Evolutionary conservation across 169 alveolate genomes (phyloP), one percentile per base, ranked within the genome.

Genomic region (Plasmodium berghei): DNA sequence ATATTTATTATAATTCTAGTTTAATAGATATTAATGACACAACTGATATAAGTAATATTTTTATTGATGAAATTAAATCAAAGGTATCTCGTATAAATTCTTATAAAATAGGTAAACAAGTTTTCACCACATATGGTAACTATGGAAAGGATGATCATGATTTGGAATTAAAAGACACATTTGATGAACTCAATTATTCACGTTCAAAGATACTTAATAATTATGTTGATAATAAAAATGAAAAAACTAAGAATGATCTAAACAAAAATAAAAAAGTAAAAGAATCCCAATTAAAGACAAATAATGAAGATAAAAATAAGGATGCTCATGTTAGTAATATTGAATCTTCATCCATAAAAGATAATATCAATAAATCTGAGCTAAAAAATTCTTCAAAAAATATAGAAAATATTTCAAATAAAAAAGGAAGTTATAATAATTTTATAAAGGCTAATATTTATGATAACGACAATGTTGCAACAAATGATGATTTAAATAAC

Each of bases 91-190:
- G 56, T 61, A 83, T 83, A 16, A 83, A 83, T n/a, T 83, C 90
- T 14, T 67, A 67, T 49, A 42, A 72, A 83, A 58, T 83, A 45
- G 83, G 83, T 24, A 56, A 83, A 16, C 90, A 83, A 49, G 55
- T 83, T 66, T 83, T 83, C 83, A 56, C 70, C 3, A 83, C 72
- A 1, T 83, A 83, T 48, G 69, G 85, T 48, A 67, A 83, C 26
- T 46, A 34, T 45, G 90, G 80, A 45, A 67, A 66, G 45, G 90
- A 83, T 61, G 83, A 83, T 10, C 90, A 83, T 49, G 90, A 83
- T 28, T 26, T 83, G 40, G 72, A 66, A 83, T 9, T 63, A 14
- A 14, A 10, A 58, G 77, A 40, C 45, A 20, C 28, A 1, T 40
- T 14, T 6, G 24, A 63, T 64, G 16, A 66, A n/a, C 49, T 62